Conservation (phyloP, 2,329 filamentous ascomycete genomes). For the Fusarium ramigenum region DNA sequence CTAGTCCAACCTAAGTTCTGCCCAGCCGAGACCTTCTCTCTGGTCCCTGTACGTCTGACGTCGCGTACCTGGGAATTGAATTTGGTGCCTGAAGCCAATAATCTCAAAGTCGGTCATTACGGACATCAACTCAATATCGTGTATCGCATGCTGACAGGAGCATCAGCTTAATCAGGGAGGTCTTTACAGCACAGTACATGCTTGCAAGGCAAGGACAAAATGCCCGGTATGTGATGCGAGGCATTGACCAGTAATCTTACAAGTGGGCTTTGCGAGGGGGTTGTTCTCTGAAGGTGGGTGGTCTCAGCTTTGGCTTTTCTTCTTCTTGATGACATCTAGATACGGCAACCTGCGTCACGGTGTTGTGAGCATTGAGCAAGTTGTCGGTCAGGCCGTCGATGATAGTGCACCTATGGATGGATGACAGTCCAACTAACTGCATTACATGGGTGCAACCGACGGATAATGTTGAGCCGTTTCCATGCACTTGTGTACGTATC, state of each 20-base stretch:
- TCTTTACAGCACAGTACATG: background rate
- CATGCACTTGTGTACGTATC: background rate
- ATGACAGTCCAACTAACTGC: constrained; percentile 4
- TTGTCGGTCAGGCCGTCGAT: constrained; percentile 12
- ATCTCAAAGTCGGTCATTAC: background rate
- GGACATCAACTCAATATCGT: constrained; percentile 2
- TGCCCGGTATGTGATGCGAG: constrained; percentile 20
- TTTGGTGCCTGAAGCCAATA: constrained; percentile 15
- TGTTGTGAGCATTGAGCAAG: constrained; percentile 11
- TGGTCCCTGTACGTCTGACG: constrained; percentile 5
- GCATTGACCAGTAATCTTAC: constrained; percentile 44
- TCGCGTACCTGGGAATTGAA: constrained; percentile 6
- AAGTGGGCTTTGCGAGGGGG: constrained; percentile 31
- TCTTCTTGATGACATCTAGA: constrained; percentile 2
- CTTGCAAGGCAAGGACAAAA: background rate
- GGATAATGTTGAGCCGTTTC: constrained; percentile 26
- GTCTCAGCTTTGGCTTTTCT: constrained; percentile 36
- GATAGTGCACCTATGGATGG: background rate
- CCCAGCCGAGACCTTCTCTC: constrained; percentile 15
- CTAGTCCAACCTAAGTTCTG: constrained; percentile 20
- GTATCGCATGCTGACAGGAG: constrained; percentile 2
- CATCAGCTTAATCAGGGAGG: constrained; percentile 4
- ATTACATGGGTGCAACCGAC: constrained; percentile 12
- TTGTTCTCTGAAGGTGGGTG: constrained; percentile 15
- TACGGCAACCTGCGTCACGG: constrained; percentile 10